Conservation (phyloP, 2,329 filamentous ascomycete genomes). For the Aspergillus ochraceoroseus region DNA sequence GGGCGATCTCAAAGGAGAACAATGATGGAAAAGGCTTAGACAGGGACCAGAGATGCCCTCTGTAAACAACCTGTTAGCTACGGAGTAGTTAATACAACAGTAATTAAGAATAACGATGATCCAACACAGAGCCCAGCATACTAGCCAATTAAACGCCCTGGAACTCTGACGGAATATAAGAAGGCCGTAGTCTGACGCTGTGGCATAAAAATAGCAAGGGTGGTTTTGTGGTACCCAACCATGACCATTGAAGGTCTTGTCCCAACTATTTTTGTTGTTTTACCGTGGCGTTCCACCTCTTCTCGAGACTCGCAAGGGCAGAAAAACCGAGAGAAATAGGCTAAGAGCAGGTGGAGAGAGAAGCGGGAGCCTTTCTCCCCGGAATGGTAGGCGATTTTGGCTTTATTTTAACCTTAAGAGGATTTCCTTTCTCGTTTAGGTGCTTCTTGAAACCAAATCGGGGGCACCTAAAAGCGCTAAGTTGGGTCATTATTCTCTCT, state of each 20-base stretch:
- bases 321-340: conserved; percentile 9
- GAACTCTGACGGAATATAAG: background rate
- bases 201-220: conserved; percentile 3
- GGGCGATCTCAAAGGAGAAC: too few species aligned
- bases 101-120: too few species aligned
- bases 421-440: conserved; percentile 15
- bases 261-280: background rate
- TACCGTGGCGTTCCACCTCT: conserved; percentile 1
- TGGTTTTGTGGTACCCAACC: conserved; percentile 5
- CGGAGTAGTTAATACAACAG: too few species aligned
- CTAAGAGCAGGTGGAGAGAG: conserved; percentile 4
- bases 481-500: conserved; percentile 10
- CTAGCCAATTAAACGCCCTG: background rate
- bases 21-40: too few species aligned
- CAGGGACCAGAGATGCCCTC: too few species aligned
- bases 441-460: conserved; percentile 10
- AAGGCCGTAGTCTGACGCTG: background rate
- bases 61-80: too few species aligned
- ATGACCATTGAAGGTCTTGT: background rate
- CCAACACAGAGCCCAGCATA: background rate
- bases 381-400: conserved; percentile 1
- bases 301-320: conserved; percentile 2
- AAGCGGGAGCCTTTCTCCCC: conserved; percentile 4
- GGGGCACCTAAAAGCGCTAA: conserved; percentile 5
- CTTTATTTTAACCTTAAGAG: conserved; percentile 7